phyloP scores from a whole-genome alignment of 176 grass and related monocot genomes.

The Stipa capillata region DNA sequence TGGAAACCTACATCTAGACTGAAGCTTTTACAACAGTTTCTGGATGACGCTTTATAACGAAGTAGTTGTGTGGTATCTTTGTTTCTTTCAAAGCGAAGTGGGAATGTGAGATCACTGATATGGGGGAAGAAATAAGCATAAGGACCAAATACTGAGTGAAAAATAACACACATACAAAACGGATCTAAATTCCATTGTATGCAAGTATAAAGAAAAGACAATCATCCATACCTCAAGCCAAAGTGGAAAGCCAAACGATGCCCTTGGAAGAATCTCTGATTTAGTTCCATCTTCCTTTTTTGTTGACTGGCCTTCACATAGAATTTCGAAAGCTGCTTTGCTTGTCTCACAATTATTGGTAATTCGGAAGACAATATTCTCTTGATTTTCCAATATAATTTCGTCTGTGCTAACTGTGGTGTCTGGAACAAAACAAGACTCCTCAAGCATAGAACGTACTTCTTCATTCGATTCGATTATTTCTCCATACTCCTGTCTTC shows the following conservation, averaged over 20 bases:
- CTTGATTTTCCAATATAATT: conserved; percentile 73
- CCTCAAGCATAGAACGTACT: conserved; percentile 57
- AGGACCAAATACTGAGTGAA: not conserved
- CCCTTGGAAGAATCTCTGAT: conserved; percentile 55
- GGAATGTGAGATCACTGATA: not conserved
- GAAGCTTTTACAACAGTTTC: not conserved
- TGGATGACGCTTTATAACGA: no score
- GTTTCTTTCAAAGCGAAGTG: not conserved
- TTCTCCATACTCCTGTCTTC: conserved; percentile 73
- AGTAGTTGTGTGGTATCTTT: not conserved
- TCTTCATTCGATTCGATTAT: conserved; percentile 67
- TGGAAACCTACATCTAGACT: not conserved
- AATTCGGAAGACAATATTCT: conserved; percentile 56
- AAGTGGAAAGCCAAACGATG: conserved; percentile 81
- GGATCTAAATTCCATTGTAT: not conserved
- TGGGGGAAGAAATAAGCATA: not conserved
- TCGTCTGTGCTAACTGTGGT: conserved; percentile 64
- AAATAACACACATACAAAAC: not conserved
- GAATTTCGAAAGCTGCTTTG: conserved; percentile 66
- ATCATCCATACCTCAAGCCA: conserved; percentile 79
- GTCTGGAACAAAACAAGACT: conserved; percentile 63
- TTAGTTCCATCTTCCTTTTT: conserved; percentile 50
- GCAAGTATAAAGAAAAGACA: not conserved
- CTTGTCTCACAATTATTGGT: conserved; percentile 61
- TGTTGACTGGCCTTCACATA: conserved; percentile 64